These are phyloP conservation scores for Gastrolobium villosum DNA, from an alignment of 306 rosid genomes.

Conservation along the genomic window DNA sequence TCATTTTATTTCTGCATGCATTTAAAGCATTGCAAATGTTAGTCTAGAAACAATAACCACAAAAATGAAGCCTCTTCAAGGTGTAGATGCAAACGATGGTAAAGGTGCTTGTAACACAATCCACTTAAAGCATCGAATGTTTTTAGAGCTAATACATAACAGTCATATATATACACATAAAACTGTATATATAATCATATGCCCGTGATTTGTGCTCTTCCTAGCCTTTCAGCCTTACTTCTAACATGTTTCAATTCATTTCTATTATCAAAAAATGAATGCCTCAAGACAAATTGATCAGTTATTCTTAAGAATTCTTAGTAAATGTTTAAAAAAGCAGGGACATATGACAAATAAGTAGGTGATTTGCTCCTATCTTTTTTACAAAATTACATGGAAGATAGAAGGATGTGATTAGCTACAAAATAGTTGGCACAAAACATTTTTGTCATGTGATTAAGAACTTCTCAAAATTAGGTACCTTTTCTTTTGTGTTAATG, in stretches of 20 bases:
- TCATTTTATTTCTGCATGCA: conserved; percentile 65
- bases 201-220: not conserved
- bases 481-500: conserved; percentile 73
- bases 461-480: conserved; percentile 20
- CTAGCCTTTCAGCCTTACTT: not conserved
- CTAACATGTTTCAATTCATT: not conserved
- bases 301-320: too few relatives aligned
- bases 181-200: not conserved
- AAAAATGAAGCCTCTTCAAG: not conserved
- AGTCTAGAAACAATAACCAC: conserved; percentile 33
- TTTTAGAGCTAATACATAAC: too few relatives aligned
- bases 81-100: not conserved
- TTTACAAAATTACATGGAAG: not conserved
- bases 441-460: not conserved
- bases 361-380: too few relatives aligned
- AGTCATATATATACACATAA: too few relatives aligned
- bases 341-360: too few relatives aligned
- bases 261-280: too few relatives aligned
- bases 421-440: not conserved
- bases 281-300: too few relatives aligned
- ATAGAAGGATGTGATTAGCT: not conserved
- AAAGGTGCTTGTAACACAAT: not conserved
- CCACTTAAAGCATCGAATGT: too few relatives aligned
- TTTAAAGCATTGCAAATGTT: conserved; percentile 58
- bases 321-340: too few relatives aligned